Percentiles rank a stretch among this genome's conserved stretches.
phyloP scores from a whole-genome alignment of 441 rosid species.

The Capsella rubella region DNA sequence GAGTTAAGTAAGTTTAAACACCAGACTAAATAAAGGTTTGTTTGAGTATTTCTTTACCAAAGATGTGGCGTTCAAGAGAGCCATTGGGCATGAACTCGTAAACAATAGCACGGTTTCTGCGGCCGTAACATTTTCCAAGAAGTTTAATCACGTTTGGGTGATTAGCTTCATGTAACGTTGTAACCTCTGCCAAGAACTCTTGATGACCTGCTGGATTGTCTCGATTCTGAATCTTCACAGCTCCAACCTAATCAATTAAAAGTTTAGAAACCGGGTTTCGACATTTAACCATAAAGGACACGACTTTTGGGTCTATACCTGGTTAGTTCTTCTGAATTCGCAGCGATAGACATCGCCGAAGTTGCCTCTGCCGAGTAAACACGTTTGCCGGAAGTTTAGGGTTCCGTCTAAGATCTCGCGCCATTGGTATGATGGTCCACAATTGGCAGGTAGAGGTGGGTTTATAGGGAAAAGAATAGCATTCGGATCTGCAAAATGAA shows the following conservation, averaged over 20 bases:
- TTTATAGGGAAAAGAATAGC: neutral
- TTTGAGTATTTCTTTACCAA: neutral
- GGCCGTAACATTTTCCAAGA: constrained; percentile 1
- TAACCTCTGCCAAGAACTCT: constrained; percentile 37
- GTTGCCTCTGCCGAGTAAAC: neutral
- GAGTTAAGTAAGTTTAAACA: neutral
- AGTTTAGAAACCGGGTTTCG: constrained; percentile 10
- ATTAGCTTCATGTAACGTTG: constrained; percentile 12
- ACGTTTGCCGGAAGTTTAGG: neutral
- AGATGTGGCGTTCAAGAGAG: constrained; percentile 21
- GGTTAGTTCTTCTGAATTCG: neutral
- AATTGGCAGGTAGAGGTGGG: neutral
- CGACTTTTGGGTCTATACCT: neutral
- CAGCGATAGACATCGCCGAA: constrained; percentile 14
- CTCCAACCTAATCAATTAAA: constrained; percentile 27
- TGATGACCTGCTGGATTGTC: neutral
- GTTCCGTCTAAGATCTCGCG: neutral
- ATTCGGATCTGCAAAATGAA: neutral
- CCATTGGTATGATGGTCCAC: neutral
- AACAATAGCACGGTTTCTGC: neutral
- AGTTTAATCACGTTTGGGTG: constrained; percentile 36
- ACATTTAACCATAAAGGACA: constrained; percentile 2
- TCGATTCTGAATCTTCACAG: constrained; percentile 29
- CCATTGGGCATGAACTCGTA: constrained; percentile 36
- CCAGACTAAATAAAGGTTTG: neutral